A percentile compares a stretch with the other conserved stretches of the same genome.
Evolutionary conservation across 805 yeast genomes (phyloP).

Genomic region (Maudiozyma saulgeensis): DNA sequence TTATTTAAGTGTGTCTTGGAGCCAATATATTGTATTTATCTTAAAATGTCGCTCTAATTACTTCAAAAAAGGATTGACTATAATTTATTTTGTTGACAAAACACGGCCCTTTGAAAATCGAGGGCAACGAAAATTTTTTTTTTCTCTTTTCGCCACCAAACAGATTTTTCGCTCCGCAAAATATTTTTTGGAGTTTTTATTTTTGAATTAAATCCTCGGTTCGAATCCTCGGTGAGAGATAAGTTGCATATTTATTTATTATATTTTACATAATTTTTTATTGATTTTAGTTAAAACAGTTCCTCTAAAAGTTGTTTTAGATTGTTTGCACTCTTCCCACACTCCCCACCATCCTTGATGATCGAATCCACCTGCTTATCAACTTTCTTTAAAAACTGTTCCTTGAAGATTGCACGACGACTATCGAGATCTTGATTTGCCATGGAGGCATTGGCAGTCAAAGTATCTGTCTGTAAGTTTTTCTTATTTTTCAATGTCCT

Average conservation of each 20-base stretch:
- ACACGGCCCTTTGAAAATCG: too few species aligned
- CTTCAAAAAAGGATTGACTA: not conserved
- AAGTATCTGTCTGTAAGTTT: not conserved
- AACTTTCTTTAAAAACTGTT: constrained; percentile 43
- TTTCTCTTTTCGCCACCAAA: too few species aligned
- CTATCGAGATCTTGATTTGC: constrained; percentile 19
- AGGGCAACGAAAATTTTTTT: too few species aligned
- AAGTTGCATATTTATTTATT: not conserved
- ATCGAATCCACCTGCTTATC: constrained; percentile 39
- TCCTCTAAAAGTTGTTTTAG: constrained; percentile 14
- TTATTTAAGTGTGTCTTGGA: not conserved
- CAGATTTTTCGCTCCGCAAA: too few species aligned
- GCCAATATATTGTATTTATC: not conserved
- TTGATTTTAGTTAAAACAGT: not conserved
- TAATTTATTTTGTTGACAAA: too few species aligned
- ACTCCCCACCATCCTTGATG: constrained; percentile 64
- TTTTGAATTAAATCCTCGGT: too few species aligned
- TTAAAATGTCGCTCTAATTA: not conserved
- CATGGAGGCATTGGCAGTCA: constrained; percentile 2
- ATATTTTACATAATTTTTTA: not conserved
- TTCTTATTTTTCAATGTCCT: constrained; percentile 30
- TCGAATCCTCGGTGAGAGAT: too few species aligned
- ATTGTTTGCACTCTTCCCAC: constrained; percentile 42
- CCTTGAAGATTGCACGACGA: constrained; percentile 34
- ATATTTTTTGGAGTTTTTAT: too few species aligned